These are phyloP conservation scores for Volvariella surrecta DNA, from an alignment of 1,284 basidiomycete genomes.

Conservation along the genomic window DNA sequence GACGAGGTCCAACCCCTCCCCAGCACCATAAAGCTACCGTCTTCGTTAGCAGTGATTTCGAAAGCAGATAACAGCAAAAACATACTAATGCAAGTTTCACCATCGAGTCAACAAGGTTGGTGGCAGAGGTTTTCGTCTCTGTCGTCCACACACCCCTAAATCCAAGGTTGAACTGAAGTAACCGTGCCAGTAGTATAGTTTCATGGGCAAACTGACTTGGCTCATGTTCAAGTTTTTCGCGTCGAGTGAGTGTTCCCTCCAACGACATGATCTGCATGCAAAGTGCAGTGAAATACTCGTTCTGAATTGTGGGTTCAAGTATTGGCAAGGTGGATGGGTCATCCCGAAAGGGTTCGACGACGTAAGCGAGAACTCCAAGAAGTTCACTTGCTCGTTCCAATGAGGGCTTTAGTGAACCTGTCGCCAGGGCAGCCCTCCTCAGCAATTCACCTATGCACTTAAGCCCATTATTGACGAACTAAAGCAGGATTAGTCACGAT, in stretches of 20 bases:
- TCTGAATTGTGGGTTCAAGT: conserved; percentile 46
- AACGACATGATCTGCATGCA: neutral
- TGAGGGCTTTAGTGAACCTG: conserved; percentile 22
- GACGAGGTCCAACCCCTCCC: conserved; percentile 40
- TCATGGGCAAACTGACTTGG: conserved; percentile 17
- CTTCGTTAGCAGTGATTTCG: neutral
- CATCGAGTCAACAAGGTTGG: conserved; percentile 35
- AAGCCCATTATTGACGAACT: conserved; percentile 74
- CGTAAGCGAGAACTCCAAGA: conserved; percentile 58
- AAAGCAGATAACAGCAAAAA: conserved; percentile 9
- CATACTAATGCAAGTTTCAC: conserved; percentile 52
- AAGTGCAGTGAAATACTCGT: conserved; percentile 42
- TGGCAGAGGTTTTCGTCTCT: conserved; percentile 37
- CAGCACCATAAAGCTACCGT: conserved; percentile 42
- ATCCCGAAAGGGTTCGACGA: conserved; percentile 56
- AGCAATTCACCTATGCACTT: conserved; percentile 55
- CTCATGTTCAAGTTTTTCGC: conserved; percentile 8
- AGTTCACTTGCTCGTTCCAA: conserved; percentile 58
- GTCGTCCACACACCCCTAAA: conserved; percentile 54
- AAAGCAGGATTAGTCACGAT: conserved; percentile 2
- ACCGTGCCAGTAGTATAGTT: conserved; percentile 47
- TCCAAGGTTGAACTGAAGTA: conserved; percentile 66
- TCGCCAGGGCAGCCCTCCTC: conserved; percentile 21
- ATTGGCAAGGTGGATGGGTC: conserved; percentile 32
- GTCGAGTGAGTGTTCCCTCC: conserved; percentile 6